Conservation (phyloP, 345 rosid genomes). For the Murraya paniculata region DNA sequence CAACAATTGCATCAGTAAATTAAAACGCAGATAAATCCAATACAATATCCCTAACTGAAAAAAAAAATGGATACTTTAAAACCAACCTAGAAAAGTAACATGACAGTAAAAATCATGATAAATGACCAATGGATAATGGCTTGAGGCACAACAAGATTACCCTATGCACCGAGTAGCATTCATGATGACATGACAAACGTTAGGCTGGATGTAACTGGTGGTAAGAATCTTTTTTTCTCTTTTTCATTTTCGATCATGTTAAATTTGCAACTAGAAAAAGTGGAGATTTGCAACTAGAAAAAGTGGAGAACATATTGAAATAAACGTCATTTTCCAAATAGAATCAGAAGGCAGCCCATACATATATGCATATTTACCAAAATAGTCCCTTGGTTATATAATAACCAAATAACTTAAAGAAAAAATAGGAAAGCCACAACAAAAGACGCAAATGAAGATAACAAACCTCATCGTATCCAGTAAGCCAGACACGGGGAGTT, state of each 20-base stretch:
- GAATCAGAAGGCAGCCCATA: background rate
- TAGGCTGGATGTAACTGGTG: background rate
- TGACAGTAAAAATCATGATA: background rate
- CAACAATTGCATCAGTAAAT: background rate
- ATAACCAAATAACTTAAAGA: background rate
- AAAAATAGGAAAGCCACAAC: background rate
- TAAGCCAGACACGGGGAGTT: slow-evolving; percentile 94
- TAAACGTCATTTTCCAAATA: background rate
- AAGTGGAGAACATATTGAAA: background rate
- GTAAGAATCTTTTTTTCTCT: background rate
- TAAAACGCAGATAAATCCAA: background rate
- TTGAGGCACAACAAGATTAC: background rate
- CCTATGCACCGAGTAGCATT: background rate
- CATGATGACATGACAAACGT: background rate
- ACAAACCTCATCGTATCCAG: slow-evolving; percentile 90
- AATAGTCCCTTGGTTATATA: background rate
- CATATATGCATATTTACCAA: background rate
- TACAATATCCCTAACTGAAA: background rate
- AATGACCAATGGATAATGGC: background rate
- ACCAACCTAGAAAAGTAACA: background rate
- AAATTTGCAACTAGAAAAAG: background rate
- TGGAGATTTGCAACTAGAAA: background rate
- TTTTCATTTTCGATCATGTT: background rate
- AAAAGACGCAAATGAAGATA: background rate
- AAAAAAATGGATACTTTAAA: background rate